Base-by-base conservation (phyloP, 2,329 filamentous ascomycete species). In the Biscogniauxia marginata region DNA sequence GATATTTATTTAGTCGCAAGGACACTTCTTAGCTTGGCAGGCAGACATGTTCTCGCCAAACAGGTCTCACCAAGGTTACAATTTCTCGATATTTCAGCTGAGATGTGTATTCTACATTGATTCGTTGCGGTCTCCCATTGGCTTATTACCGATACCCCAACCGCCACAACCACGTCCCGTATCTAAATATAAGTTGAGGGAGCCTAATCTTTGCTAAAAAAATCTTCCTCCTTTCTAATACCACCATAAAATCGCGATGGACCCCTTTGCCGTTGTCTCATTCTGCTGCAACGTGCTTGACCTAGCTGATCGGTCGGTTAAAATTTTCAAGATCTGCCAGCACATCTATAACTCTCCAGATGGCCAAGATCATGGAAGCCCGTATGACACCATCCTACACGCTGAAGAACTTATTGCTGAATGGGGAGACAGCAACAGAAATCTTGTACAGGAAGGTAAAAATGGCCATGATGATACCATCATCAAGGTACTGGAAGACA, bases 1-100 rank as follows among this genome's bases (percentile, higher is more conserved):
- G 82, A 1, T 87, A 83, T 62, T 48, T 84, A 30, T 39, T 39
- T 39, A 16, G 13, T 3, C 13, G 13, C 24, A 39, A 39, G 30
- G 13, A 39, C 30, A 9, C 13, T 16, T 5, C 30, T 39, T 16
- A n/a, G 13, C 30, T 39, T 4, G 2, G 5, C 30, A 2, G 30
- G 7, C 13, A 16, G 30, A 39, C 9, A 39, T 9, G n/a, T n/a
- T n/a, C n/a, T n/a, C 30, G 13, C 30, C 11, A n/a, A 39, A n/a
- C 6, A 16, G 7, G 9, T 9, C 30, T 16, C 13, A 39, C 7
- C 30, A n/a, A 39, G 30, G 9, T 9, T n/a, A 11, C 30, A 11
- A 34, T 8, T 34, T 34, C 30, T 34, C 16, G 30, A 8, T 11
- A 13, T 11, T 8, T 13, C 11, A 34, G 11, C 30, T 34, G 5